These are phyloP conservation scores for Cladosporium sp. DNA, from an alignment of 2,329 filamentous ascomycete species.

Conservation along the genomic window DNA sequence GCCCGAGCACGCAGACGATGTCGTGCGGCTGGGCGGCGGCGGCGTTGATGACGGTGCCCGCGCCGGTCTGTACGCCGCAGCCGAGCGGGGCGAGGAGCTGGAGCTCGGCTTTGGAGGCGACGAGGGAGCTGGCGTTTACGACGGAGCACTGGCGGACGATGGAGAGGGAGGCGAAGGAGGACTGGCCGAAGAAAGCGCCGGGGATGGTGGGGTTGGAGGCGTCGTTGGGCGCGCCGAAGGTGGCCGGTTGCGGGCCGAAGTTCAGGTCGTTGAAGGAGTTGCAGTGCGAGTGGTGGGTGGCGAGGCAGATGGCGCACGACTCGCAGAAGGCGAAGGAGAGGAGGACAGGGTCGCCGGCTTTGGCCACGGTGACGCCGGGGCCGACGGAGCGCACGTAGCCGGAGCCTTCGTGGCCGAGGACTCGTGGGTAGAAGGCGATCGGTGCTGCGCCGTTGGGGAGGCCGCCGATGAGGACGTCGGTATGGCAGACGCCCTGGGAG, in stretches of 20 bases:
- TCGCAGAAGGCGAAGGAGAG: constrained; percentile 45
- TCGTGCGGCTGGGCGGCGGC: constrained; percentile 33
- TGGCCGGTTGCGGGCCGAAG: constrained; percentile 24
- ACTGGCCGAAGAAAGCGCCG: constrained; percentile 45
- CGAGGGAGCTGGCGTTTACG: constrained; percentile 37
- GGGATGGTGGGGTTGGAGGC: constrained; percentile 25
- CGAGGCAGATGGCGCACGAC: constrained; percentile 44
- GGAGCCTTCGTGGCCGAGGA: constrained; percentile 50
- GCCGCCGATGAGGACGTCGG: constrained; percentile 45
- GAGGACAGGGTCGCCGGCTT: constrained; percentile 42
- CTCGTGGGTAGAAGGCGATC: constrained; percentile 39
- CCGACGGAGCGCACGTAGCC: constrained; percentile 46
- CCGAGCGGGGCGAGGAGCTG: constrained; percentile 41
- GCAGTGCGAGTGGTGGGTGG: constrained; percentile 44
- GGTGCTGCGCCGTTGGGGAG: constrained; percentile 28
- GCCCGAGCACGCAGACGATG: constrained; percentile 37
- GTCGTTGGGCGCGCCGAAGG: constrained; percentile 21
- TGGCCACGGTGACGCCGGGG: constrained; percentile 35
- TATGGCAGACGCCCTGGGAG: constrained; percentile 47
- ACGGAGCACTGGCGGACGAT: constrained; percentile 36
- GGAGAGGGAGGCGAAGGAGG: constrained; percentile 37
- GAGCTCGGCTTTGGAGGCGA: constrained; percentile 35
- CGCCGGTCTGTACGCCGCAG: constrained; percentile 43
- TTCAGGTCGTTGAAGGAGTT: constrained; percentile 44
- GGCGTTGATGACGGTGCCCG: constrained; percentile 37